Base-by-base conservation (phyloP, 179 eudicot species). In the Amaranthus tricolor region DNA sequence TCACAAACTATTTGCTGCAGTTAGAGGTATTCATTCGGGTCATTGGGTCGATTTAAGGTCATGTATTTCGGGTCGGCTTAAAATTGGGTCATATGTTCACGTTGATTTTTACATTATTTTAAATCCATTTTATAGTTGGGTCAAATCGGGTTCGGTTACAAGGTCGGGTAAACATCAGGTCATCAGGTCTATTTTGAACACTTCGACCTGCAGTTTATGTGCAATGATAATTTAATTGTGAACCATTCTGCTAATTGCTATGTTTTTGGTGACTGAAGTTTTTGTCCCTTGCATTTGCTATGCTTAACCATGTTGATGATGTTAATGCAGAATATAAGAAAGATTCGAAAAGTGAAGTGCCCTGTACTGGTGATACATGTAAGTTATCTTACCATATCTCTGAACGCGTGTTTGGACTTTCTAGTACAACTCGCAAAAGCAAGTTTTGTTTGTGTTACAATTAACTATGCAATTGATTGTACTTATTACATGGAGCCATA, bases 281-380 rank as follows among this genome's bases (percentile, higher is more conserved):
- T 43, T 5, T 15, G 53, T 50, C 11, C 3, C 57, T 69, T 69
- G 17, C 9, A 66, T 40, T 49, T 69, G 21, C 57, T 43, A 31
- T 44, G 15, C 48, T 76, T 84, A 78, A 75, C 54, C 53, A 20
- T 63, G 55, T 1, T 75, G 55, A n/a, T 47, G 64, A 50, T 81
- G 83, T 67, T 54, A 48, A 66, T 86, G 93, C 91, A 93, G 98
- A 93, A 93, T 77, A 86, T 93, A 62, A 86, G 86, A 75, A 93
- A 91, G 76, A 91, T 93, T 65, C 91, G 88, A 69, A 93, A 86
- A 81, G 98, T 91, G 82, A 93, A 93, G 85, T 86, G 91, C 80
- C 96, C 98, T 58, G 96, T 88, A 74, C 87, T 94, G 74, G 98
- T 94, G 72, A 92, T 94, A 82, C 98, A 92, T 86, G 98, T 94